Conservation (phyloP, 352 stramenopile genomes). For the Phytophthora pistaciae region DNA sequence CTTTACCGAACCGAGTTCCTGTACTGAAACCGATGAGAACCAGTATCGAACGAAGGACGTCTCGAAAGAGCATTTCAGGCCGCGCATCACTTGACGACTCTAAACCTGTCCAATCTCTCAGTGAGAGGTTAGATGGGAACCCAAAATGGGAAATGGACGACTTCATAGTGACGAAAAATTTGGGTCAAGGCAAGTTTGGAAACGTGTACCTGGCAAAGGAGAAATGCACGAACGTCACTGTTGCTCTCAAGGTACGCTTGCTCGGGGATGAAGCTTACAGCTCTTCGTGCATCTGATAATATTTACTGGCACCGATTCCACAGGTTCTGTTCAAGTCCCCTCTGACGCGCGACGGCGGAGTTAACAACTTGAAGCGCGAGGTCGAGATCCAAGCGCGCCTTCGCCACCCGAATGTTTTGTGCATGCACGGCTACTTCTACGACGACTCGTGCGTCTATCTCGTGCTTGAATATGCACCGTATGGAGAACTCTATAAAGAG, state of each 20-base stretch:
- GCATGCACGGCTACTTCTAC: constrained; percentile 88
- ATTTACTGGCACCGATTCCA: constrained; percentile 6
- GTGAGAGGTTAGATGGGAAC: constrained; percentile 57
- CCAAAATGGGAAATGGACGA: constrained; percentile 82
- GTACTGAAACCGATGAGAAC: constrained; percentile 27
- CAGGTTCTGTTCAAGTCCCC: constrained; percentile 79
- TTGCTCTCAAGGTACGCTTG: constrained; percentile 79
- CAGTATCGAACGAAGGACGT: constrained; percentile 13
- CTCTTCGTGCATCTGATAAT: not conserved
- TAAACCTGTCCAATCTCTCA: constrained; percentile 45
- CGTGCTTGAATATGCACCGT: constrained; percentile 83
- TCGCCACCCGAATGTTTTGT: constrained; percentile 78
- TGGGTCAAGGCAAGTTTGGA: constrained; percentile 89
- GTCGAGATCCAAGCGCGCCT: constrained; percentile 87
- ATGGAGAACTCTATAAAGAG: constrained; percentile 87
- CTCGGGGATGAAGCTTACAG: not conserved
- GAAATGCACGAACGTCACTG: constrained; percentile 65
- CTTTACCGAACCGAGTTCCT: constrained; percentile 49
- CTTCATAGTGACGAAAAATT: constrained; percentile 79
- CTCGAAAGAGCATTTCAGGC: constrained; percentile 30
- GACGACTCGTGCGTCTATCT: constrained; percentile 86
- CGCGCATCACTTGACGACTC: constrained; percentile 60
- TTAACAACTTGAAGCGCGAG: constrained; percentile 81
- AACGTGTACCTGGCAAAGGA: constrained; percentile 88
- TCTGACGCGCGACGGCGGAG: constrained; percentile 59